Percentiles rank a stretch among this genome's conserved stretches.
Evolutionary conservation across 192 early-diverging fungal species (phyloP).

Genomic region (Globomyces pollinis-pini): DNA sequence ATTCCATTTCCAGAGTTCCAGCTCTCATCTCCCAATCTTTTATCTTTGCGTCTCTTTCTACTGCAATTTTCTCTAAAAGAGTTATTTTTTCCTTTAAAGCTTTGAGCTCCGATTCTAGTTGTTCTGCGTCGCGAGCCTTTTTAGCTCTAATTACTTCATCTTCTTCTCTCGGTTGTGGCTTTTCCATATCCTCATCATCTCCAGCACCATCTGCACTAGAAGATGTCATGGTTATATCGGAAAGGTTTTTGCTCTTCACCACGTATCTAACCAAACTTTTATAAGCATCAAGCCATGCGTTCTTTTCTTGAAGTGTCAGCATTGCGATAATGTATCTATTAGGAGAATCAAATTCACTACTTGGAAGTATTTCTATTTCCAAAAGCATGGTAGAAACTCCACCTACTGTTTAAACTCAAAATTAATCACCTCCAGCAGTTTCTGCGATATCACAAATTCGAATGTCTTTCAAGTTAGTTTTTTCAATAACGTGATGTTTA

Average conservation of each 20-base stretch:
- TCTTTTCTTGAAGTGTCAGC: conserved; percentile 22
- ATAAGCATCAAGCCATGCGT: conserved; percentile 43
- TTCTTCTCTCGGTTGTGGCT: not conserved
- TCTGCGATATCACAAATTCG: conserved; percentile 39
- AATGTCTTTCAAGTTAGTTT: conserved; percentile 30
- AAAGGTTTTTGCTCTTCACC: conserved; percentile 28
- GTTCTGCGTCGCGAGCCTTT: not conserved
- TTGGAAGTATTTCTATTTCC: conserved; percentile 30
- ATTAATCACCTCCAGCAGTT: conserved; percentile 10
- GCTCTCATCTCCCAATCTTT: conserved; percentile 10
- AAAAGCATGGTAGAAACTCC: conserved; percentile 12
- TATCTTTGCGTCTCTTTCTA: conserved; percentile 1
- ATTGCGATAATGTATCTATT: conserved; percentile 34
- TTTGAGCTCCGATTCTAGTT: not conserved
- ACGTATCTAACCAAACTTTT: conserved; percentile 16
- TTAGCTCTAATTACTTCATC: not conserved
- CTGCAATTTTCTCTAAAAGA: not conserved
- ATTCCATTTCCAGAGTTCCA: not conserved
- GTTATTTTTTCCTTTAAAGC: not conserved
- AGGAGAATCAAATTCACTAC: conserved; percentile 6
- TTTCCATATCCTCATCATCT: conserved; percentile 5
- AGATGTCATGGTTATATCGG: conserved; percentile 8
- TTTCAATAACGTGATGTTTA: conserved; percentile 41
- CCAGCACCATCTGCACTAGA: conserved; percentile 9
- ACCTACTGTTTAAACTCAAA: not conserved